Evolutionary conservation across 2,329 filamentous ascomycete genomes (phyloP).

Genomic region (Biscogniauxia sp.): DNA sequence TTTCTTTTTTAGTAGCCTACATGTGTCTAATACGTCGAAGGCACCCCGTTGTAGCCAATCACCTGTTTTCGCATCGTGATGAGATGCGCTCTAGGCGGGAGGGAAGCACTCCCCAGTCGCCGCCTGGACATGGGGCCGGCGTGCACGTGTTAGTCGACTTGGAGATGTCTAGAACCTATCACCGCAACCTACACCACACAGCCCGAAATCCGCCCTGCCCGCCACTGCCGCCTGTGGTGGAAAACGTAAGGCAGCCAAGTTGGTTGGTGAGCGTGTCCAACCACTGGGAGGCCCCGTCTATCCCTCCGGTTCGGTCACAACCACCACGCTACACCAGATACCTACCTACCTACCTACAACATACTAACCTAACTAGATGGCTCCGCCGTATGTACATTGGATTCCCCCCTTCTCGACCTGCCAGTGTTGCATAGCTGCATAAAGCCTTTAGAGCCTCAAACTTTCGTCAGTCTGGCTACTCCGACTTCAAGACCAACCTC

Average conservation of each 20-base stretch:
- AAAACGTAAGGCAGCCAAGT: background rate
- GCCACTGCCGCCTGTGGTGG: background rate
- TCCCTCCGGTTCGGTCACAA: background rate
- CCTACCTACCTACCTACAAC: no score
- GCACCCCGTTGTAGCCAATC: background rate
- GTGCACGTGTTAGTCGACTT: background rate
- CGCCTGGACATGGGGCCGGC: background rate
- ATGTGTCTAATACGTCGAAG: background rate
- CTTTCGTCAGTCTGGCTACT: background rate
- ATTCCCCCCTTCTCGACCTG: background rate
- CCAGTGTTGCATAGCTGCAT: background rate
- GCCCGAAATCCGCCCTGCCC: background rate
- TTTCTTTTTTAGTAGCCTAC: background rate
- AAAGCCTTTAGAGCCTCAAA: background rate
- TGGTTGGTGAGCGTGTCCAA: background rate
- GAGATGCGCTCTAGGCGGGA: background rate
- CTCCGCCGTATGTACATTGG: background rate
- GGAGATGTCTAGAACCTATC: background rate
- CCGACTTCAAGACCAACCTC: background rate
- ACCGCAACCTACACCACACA: background rate
- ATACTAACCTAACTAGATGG: no score
- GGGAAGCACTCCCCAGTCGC: background rate
- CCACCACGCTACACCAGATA: no score
- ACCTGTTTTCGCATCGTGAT: background rate
- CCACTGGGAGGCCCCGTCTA: background rate